Evolutionary conservation across 352 stramenopile genomes (phyloP).

Genomic region (Globisporangium mamillatum): DNA sequence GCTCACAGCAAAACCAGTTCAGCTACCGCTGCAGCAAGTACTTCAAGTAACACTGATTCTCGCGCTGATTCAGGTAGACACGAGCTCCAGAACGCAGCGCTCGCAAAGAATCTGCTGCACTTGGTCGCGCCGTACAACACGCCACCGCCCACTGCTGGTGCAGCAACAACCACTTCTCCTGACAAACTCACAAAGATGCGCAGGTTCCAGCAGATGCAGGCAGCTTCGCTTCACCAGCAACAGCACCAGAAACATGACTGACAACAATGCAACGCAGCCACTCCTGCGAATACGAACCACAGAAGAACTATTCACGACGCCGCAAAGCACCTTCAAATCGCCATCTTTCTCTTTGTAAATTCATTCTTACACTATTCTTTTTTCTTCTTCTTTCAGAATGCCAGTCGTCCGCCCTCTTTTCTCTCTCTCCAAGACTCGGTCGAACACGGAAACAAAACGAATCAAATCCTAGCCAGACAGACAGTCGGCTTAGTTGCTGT

Average conservation of each 20-base stretch:
- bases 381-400: background rate
- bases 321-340: background rate
- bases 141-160: background rate
- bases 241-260: conserved; percentile 1
- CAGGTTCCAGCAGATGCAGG: conserved; percentile 19
- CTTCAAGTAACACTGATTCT: background rate
- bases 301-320: background rate
- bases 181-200: conserved; percentile 19
- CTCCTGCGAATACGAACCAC: background rate
- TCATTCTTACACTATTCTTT: conserved; percentile 11
- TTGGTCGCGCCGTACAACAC: conserved; percentile 54
- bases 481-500: conserved; percentile 49
- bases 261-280: background rate
- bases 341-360: conserved; percentile 10
- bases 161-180: conserved; percentile 5
- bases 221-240: conserved; percentile 5
- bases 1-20: conserved; percentile 1
- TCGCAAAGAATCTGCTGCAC: conserved; percentile 60
- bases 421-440: background rate
- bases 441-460: background rate
- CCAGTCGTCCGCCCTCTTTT: background rate
- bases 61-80: conserved; percentile 14
- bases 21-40: background rate
- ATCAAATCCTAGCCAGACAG: background rate
- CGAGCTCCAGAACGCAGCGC: conserved; percentile 36